Conservation (phyloP, 2,329 filamentous ascomycete genomes). For the Elsinoe australis region DNA sequence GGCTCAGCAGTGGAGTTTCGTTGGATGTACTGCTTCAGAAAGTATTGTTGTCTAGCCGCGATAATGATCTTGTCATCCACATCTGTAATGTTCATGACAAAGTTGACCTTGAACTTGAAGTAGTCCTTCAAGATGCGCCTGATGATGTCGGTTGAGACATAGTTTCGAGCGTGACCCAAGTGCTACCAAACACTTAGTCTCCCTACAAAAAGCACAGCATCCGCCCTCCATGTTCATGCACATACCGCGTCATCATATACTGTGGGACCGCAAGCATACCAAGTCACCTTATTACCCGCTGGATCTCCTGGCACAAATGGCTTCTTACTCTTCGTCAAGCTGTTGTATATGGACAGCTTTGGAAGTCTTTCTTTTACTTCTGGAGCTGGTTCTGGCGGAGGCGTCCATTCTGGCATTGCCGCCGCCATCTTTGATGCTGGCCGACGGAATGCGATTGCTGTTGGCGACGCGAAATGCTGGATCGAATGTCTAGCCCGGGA, state of each 20-base stretch:
- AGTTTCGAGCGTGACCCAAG: slow-evolving; percentile 78
- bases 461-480: slow-evolving; percentile 7
- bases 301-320: slow-evolving; percentile 66
- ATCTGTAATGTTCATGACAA: slow-evolving; percentile 91
- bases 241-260: slow-evolving; percentile 59
- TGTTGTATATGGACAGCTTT: slow-evolving; percentile 72
- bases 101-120: slow-evolving; percentile 73
- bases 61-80: slow-evolving; percentile 59
- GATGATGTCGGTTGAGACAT: slow-evolving; percentile 84
- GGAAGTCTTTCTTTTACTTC: slow-evolving; percentile 33
- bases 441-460: slow-evolving; percentile 18
- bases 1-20: slow-evolving; percentile 38
- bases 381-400: slow-evolving; percentile 30
- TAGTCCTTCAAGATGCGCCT: slow-evolving; percentile 74
- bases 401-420: slow-evolving; percentile 27
- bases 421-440: slow-evolving; percentile 19
- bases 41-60: slow-evolving; percentile 64
- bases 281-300: slow-evolving; percentile 61
- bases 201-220: slow-evolving; percentile 2
- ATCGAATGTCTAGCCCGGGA: slow-evolving; percentile 4
- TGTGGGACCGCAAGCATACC: slow-evolving; percentile 87
- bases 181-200: slow-evolving; percentile 37
- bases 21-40: slow-evolving; percentile 62
- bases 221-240: slow-evolving; percentile 13
- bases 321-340: slow-evolving; percentile 64